Evolutionary conservation across 345 rosid genomes (phyloP).

Genomic region (Heritiera fomes): DNA sequence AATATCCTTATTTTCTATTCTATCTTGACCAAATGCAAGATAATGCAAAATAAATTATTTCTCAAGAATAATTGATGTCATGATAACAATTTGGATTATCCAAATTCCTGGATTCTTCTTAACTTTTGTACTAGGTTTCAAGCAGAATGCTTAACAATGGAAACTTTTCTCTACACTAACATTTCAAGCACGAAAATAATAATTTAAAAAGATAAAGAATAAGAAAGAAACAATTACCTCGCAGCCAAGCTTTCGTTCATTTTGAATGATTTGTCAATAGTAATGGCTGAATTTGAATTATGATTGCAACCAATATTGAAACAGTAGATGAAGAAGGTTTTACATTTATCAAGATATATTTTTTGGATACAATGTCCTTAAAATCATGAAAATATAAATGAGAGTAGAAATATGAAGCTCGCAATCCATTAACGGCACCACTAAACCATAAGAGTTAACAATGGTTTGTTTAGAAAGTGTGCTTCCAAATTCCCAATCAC

Average conservation of each 20-base stretch:
- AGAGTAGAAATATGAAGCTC: not conserved
- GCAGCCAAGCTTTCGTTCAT: too few relatives aligned
- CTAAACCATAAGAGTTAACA: conserved; percentile 48
- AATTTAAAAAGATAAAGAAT: too few relatives aligned
- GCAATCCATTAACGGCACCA: not conserved
- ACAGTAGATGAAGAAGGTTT: not conserved
- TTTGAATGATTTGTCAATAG: too few relatives aligned
- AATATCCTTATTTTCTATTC: not conserved
- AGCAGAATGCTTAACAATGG: too few relatives aligned
- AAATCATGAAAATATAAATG: not conserved
- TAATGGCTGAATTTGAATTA: too few relatives aligned
- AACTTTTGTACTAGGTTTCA: not conserved
- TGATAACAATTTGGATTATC: not conserved
- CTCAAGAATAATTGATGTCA: not conserved
- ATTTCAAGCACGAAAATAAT: too few relatives aligned
- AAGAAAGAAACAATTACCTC: too few relatives aligned
- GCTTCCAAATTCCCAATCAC: conserved; percentile 53
- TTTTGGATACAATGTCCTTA: too few relatives aligned
- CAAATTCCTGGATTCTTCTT: not conserved
- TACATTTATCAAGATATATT: not conserved
- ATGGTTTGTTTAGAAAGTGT: conserved; percentile 39
- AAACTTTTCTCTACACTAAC: too few relatives aligned
- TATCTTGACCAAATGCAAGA: not conserved
- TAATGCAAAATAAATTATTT: not conserved
- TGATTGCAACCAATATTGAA: not conserved